phyloP scores from a whole-genome alignment of 2,329 filamentous ascomycete genomes.

The Thelonectria blattea region DNA sequence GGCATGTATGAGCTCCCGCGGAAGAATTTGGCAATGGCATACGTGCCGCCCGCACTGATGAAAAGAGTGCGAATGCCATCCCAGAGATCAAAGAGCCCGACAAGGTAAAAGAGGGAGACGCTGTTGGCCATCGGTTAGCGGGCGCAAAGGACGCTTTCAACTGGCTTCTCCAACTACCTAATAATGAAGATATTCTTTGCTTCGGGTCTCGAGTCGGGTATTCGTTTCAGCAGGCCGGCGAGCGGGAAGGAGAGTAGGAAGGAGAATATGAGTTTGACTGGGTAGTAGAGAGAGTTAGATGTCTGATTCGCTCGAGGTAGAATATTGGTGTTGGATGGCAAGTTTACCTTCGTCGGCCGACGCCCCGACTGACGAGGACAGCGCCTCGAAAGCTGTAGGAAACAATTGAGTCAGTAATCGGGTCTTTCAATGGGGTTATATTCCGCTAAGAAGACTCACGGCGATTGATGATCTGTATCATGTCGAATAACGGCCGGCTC shows the following conservation, averaged over 20 bases:
- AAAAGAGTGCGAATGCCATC: constrained; percentile 78
- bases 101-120: constrained; percentile 85
- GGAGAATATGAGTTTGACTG: constrained; percentile 91
- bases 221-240: constrained; percentile 83
- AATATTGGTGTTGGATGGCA: not conserved
- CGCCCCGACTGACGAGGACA: constrained; percentile 42
- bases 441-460: constrained; percentile 25
- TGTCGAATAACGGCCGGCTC: constrained; percentile 6
- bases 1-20: constrained; percentile 89
- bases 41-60: constrained; percentile 80
- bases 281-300: constrained; percentile 15
- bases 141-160: not conserved
- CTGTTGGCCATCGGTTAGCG: constrained; percentile 47
- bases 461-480: constrained; percentile 32
- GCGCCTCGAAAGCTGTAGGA: constrained; percentile 43
- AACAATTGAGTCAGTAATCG: not conserved
- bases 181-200: constrained; percentile 91
- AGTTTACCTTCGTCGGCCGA: constrained; percentile 48
- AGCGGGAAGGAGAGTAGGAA: constrained; percentile 94
- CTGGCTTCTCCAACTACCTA: constrained; percentile 54
- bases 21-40: constrained; percentile 82
- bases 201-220: constrained; percentile 83
- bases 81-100: constrained; percentile 95
- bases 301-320: constrained; percentile 19
- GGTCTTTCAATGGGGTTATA: not conserved